These are phyloP conservation scores for Volvox africanus DNA, from an alignment of 139 green algal genomes.

Conservation along the genomic window DNA sequence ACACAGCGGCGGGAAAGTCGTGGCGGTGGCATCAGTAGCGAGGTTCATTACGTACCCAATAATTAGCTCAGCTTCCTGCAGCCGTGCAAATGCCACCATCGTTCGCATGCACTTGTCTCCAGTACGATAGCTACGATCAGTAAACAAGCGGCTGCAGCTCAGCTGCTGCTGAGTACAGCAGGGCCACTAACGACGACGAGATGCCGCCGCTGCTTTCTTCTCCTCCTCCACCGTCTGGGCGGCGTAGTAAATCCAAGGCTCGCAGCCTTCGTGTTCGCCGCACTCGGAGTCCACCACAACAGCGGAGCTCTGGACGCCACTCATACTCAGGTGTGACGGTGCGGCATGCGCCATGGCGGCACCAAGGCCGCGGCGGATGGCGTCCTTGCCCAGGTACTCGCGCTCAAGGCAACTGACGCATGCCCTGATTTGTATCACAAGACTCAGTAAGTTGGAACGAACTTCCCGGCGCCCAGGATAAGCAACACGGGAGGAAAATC, in stretches of 20 bases:
- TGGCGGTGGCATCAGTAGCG: no score
- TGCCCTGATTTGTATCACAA: conserved; percentile 11
- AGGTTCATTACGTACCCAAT: no score
- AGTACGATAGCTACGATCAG: no score
- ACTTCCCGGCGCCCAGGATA: conserved; percentile 8
- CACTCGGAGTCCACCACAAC: not conserved
- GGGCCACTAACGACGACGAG: not conserved
- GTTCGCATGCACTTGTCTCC: no score
- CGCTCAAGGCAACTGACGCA: conserved; percentile 30
- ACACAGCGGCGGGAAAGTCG: no score
- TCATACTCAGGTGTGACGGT: not conserved
- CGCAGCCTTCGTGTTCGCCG: conserved; percentile 16
- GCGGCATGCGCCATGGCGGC: not conserved
- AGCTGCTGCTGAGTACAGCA: no score
- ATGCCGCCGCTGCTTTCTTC: not conserved
- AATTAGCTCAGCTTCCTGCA: no score
- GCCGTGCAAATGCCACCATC: no score
- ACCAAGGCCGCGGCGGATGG: not conserved
- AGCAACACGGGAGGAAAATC: not conserved
- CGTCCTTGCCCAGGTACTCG: conserved; percentile 19
- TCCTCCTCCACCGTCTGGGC: not conserved
- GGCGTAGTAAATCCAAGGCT: conserved; percentile 43
- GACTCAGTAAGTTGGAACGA: conserved; percentile 1
- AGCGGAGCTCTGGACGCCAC: not conserved
- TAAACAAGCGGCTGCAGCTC: no score